phyloP scores from a whole-genome alignment of 192 early-diverging fungal genomes.

The Rhizophagus sp. region DNA sequence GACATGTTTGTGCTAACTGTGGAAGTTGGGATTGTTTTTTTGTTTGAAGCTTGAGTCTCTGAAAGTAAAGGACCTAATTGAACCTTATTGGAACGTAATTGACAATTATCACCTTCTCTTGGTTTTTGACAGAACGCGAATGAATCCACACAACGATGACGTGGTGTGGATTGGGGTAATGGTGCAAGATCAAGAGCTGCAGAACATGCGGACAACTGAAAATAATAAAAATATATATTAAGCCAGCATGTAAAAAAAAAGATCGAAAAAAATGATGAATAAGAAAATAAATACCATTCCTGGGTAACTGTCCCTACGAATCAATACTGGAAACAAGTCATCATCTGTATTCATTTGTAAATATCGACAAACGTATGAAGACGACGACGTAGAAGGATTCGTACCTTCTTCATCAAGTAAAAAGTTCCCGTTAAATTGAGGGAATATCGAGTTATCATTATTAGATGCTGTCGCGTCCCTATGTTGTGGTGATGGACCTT shows the following conservation, averaged over 20 bases:
- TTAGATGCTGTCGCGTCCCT: neutral
- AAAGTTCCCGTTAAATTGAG: conserved; percentile 48
- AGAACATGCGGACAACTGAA: conserved; percentile 47
- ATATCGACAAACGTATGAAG: conserved; percentile 43
- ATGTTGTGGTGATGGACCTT: neutral
- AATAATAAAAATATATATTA: neutral
- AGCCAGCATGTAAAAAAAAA: neutral
- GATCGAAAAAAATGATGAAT: neutral
- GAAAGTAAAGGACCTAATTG: neutral
- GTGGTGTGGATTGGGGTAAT: conserved; percentile 38
- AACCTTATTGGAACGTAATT: neutral
- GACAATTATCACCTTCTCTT: neutral
- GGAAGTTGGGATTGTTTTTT: neutral
- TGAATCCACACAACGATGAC: conserved; percentile 50
- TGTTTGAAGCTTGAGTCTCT: neutral
- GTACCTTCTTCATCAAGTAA: conserved; percentile 48
- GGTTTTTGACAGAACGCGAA: conserved; percentile 31
- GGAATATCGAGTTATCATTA: conserved; percentile 39
- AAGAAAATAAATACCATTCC: conserved; percentile 11
- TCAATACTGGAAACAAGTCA: conserved; percentile 48
- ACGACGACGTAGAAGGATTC: neutral
- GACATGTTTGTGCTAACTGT: neutral
- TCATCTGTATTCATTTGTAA: conserved; percentile 46
- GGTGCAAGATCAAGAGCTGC: conserved; percentile 47
- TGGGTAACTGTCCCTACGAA: conserved; percentile 31